Conservation (phyloP, 129 eudicot species). For the Flaveria bidentis region DNA sequence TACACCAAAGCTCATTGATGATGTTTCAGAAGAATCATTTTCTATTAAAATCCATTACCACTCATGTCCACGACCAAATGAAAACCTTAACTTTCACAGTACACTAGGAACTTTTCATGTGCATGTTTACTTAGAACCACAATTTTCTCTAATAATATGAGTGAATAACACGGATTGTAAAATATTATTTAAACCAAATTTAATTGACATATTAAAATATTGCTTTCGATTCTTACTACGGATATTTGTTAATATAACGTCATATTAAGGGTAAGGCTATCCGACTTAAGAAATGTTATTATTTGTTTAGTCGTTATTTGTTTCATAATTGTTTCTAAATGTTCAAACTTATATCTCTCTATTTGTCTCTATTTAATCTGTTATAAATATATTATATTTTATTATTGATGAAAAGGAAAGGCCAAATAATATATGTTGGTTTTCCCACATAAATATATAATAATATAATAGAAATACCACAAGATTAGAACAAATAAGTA, state of each 20-base stretch:
- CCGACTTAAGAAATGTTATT: background rate
- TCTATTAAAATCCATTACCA: no score
- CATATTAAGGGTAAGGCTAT: background rate
- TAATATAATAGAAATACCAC: background rate
- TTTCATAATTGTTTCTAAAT: conserved; percentile 4
- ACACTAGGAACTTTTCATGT: no score
- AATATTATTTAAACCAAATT: no score
- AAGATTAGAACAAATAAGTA: background rate
- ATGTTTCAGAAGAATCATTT: no score
- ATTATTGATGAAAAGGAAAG: background rate
- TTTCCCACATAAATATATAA: no score
- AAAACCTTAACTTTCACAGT: no score
- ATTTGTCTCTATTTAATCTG: background rate
- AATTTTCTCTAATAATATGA: background rate
- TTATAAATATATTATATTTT: background rate
- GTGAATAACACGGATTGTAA: background rate
- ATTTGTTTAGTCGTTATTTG: background rate
- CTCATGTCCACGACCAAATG: no score
- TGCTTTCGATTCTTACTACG: background rate
- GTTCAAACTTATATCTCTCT: background rate
- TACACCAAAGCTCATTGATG: no score
- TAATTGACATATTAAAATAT: background rate
- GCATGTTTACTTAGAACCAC: no score
- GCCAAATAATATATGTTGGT: conserved; percentile 2
- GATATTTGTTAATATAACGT: conserved; percentile 1